Evolutionary conservation across 2,329 filamentous ascomycete species (phyloP), one percentile per base, ranked within the genome.

Genomic region (Diaporthe aspalathi): DNA sequence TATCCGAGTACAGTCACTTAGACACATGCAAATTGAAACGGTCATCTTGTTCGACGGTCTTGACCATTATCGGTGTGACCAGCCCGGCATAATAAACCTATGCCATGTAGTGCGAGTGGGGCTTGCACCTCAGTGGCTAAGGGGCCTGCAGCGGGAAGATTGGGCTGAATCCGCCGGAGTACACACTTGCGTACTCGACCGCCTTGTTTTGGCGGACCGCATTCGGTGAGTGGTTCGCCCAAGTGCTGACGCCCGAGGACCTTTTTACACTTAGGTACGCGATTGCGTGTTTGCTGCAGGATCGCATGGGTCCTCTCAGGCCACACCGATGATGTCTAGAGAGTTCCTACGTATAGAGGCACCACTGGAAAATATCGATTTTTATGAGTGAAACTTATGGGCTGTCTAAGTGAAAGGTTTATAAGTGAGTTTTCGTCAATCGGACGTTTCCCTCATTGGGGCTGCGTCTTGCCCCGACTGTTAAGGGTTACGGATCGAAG

Each of bases 161-260:
- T 57, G 24, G 54, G 54, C 54, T 40, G 54, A 57, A 17, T 57
- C 35, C 12, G 35, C 14, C n/a, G 35, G 54, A 60, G 5, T 60
- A 60, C 54, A 43, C 54, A 60, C 35, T 22, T 43, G 54, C 38
- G 54, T 60, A 60, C 35, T 60, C 35, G 35, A 8, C 5, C 35
- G 35, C 54, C 54, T 20, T 60, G 54, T 56, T 56, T 38, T 17
- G 29, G 8, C 35, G 29, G 17, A 20, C 29, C 29, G 27, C 2
- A 29, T 1, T 16, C 27, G 27, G 52, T 20, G 27, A 5, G 32
- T 29, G 24, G 54, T 60, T 43, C 54, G 54, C 54, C 35, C 53
- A 24, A 16, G 2, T 40, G 32, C 52, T 54, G 52, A 54, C 27
- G 27, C 50, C 29, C 50, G 27, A 29, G 50, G 16, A 29, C 50